A percentile compares a stretch with the other conserved stretches of the same genome.
Evolutionary conservation across 2,329 filamentous ascomycete species (phyloP).

Genomic region (Leptodontidium sp.): DNA sequence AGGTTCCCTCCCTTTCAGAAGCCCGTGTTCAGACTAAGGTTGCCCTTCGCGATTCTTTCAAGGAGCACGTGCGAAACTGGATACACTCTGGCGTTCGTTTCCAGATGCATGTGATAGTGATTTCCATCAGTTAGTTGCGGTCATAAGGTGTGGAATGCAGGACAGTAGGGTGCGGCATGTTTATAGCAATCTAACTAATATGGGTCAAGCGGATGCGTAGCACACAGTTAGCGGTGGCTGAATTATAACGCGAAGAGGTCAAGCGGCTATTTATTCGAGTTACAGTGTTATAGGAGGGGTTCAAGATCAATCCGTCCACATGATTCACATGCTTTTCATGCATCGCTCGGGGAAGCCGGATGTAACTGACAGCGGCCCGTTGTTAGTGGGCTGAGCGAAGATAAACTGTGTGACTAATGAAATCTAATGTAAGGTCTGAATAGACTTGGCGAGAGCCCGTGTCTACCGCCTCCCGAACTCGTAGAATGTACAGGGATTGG

Average conservation of each 20-base stretch:
- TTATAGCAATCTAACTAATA: slow-evolving; percentile 7
- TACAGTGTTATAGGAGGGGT: not conserved
- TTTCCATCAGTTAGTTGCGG: not conserved
- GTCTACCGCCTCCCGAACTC: not conserved
- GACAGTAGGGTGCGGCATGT: not conserved
- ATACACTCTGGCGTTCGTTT: not conserved
- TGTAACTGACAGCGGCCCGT: not conserved
- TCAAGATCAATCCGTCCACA: not conserved
- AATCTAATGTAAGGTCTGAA: slow-evolving; percentile 7
- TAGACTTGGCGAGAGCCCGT: not conserved
- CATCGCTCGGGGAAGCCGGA: not conserved
- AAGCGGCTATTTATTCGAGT: slow-evolving; percentile 1
- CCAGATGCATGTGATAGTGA: not conserved
- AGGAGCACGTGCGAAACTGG: slow-evolving; percentile 1
- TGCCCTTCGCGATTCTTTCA: slow-evolving; percentile 4
- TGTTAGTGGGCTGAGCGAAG: slow-evolving; percentile 1
- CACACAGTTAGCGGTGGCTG: not conserved
- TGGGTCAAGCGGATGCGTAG: slow-evolving; percentile 1
- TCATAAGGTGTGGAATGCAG: not conserved
- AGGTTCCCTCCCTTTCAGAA: too few species aligned
- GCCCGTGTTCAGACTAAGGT: too few species aligned
- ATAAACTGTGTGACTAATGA: not conserved
- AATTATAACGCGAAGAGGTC: slow-evolving; percentile 7
- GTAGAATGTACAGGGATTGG: not conserved
- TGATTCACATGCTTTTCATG: slow-evolving; percentile 1